Evolutionary conservation across 2,329 filamentous ascomycete genomes (phyloP).

Genomic region (Metarhizium rileyi): DNA sequence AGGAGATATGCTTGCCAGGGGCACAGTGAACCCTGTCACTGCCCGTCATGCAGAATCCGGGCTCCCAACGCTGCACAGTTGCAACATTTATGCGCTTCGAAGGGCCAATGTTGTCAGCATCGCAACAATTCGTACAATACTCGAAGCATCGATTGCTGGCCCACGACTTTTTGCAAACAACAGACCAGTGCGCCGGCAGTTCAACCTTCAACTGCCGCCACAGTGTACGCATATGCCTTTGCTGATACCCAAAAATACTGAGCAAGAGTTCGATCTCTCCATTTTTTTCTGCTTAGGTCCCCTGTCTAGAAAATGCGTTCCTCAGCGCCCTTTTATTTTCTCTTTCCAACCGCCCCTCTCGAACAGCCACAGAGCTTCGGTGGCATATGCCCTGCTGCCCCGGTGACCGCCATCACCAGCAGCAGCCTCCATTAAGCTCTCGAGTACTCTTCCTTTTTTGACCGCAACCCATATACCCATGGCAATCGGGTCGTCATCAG

Average conservation of each 20-base stretch:
- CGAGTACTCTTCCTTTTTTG: constrained; percentile 66
- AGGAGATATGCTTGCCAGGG: no score
- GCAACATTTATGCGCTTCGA: not conserved
- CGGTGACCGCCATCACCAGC: constrained; percentile 60
- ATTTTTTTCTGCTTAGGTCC: no score
- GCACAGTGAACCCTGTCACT: not conserved
- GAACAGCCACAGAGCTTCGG: constrained; percentile 81
- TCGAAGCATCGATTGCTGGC: not conserved
- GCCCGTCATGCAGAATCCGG: not conserved
- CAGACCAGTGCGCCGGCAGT: not conserved
- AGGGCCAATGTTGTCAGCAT: no score
- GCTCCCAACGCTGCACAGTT: not conserved
- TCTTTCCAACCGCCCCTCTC: constrained; percentile 62
- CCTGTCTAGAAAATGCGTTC: not conserved
- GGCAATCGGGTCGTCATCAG: constrained; percentile 48
- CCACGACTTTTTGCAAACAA: not conserved
- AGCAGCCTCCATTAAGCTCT: constrained; percentile 69
- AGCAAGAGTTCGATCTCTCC: no score
- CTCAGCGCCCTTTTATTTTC: constrained; percentile 44
- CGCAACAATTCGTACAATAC: not conserved
- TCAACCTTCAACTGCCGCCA: not conserved
- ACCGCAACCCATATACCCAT: constrained; percentile 76
- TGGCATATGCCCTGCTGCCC: constrained; percentile 74
- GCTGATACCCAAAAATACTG: not conserved
- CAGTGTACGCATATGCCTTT: not conserved